A percentile compares a stretch with the other conserved stretches of the same genome.
phyloP scores from a whole-genome alignment of 768 basidiomycete genomes.

The Lactarius vividus region DNA sequence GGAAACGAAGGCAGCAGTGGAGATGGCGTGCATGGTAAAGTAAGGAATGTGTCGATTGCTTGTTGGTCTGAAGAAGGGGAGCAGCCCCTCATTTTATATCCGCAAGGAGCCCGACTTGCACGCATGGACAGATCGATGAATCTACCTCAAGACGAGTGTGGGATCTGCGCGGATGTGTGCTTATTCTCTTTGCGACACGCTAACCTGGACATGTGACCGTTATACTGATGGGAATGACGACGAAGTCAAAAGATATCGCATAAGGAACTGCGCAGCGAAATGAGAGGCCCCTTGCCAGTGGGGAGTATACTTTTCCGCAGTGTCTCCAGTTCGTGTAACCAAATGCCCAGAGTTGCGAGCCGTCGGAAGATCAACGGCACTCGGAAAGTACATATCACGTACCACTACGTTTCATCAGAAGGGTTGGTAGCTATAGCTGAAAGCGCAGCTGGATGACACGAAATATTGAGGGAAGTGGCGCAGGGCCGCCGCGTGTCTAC shows the following conservation, averaged over 20 bases:
- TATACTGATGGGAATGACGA: not conserved
- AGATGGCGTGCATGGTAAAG: slow-evolving; percentile 6
- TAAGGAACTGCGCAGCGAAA: not conserved
- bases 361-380: not conserved
- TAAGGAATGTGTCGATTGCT: not conserved
- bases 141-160: not conserved
- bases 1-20: slow-evolving; percentile 1
- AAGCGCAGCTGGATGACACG: no score
- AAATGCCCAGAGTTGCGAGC: not conserved
- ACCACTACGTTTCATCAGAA: no score
- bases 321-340: not conserved
- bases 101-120: no score
- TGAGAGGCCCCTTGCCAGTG: not conserved
- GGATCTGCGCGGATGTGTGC: not conserved
- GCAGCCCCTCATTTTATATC: slow-evolving; percentile 1
- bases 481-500: not conserved
- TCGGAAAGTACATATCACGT: no score
- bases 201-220: not conserved
- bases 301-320: not conserved
- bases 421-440: no score
- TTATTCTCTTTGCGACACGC: not conserved
- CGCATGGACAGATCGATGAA: no score
- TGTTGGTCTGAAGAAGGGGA: not conserved
- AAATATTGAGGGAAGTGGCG: not conserved
- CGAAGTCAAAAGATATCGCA: not conserved